Evolutionary conservation across 2,329 filamentous ascomycete genomes (phyloP).

Genomic region (Colletotrichum tamarilloi): DNA sequence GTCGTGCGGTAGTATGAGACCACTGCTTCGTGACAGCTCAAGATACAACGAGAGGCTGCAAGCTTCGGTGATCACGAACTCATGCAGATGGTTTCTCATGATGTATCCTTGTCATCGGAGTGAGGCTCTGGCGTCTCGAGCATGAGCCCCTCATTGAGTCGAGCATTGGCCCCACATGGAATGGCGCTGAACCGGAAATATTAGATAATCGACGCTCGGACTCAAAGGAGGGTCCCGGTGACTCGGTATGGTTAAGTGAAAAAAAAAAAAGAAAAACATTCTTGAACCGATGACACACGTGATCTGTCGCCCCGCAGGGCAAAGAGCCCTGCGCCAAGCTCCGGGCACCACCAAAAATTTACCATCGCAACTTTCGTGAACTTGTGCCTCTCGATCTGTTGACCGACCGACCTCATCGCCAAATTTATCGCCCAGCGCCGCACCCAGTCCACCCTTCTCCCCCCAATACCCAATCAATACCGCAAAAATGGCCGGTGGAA

Average conservation of each 20-base stretch:
- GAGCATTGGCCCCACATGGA: not conserved
- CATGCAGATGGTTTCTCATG: not conserved
- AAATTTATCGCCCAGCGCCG: constrained; percentile 37
- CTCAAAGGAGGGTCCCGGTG: not conserved
- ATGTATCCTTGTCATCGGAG: not conserved
- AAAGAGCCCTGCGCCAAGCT: constrained; percentile 25
- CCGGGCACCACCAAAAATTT: constrained; percentile 39
- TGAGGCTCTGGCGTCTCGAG: no score
- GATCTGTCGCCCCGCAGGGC: not conserved
- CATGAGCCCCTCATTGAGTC: not conserved
- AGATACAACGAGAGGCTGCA: not conserved
- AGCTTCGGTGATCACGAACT: not conserved
- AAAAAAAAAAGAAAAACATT: not conserved
- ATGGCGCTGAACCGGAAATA: no score
- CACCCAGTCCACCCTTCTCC: constrained; percentile 44
- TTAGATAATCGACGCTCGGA: not conserved
- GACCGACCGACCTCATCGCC: constrained; percentile 40
- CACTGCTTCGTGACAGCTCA: not conserved
- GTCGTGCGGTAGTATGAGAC: fast-evolving
- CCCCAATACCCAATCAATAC: constrained; percentile 52
- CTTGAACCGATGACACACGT: not conserved
- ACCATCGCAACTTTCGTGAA: constrained; percentile 35
- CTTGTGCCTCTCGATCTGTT: not conserved
- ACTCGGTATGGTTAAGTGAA: not conserved
- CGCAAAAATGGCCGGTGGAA: constrained; percentile 82